Evolutionary conservation across 371 early-diverging fungal species (phyloP).

Genomic region (Rhizopus sp.): DNA sequence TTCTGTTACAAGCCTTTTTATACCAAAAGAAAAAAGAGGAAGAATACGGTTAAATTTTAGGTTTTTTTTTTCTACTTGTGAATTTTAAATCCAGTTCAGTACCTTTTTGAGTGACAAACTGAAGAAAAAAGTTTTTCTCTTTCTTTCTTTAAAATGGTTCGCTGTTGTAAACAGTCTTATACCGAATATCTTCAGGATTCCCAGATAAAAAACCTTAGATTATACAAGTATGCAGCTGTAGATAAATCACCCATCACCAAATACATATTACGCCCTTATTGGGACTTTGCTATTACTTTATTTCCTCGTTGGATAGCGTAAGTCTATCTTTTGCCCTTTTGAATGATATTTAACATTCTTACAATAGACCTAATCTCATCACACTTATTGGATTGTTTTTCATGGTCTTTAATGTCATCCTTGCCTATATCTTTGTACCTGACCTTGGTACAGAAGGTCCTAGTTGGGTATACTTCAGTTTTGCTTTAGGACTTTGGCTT

Average conservation of each 20-base stretch:
- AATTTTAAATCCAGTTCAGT: too few species aligned
- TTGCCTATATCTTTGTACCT: conserved; percentile 74
- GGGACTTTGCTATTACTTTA: conserved; percentile 84
- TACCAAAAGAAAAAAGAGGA: too few species aligned
- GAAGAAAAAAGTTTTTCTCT: not conserved
- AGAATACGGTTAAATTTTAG: too few species aligned
- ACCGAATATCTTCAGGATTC: conserved; percentile 41
- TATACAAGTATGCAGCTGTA: conserved; percentile 82
- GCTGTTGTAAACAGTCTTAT: conserved; percentile 11
- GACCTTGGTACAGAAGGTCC: conserved; percentile 74
- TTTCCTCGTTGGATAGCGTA: conserved; percentile 96
- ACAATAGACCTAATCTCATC: conserved; percentile 91
- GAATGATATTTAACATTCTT: not conserved
- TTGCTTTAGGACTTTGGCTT: conserved; percentile 87
- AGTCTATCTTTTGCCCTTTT: conserved; percentile 27
- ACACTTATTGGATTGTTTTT: conserved; percentile 94
- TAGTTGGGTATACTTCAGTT: conserved; percentile 86
- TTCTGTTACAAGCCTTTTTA: too few species aligned
- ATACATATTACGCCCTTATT: conserved; percentile 85
- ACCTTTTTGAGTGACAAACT: too few species aligned
- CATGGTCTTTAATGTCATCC: conserved; percentile 77
- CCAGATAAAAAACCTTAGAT: conserved; percentile 73
- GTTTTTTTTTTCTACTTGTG: too few species aligned
- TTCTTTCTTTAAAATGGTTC: not conserved
- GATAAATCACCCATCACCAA: conserved; percentile 87